These are phyloP conservation scores for Colletotrichum lupini DNA, from an alignment of 2,329 filamentous ascomycete genomes.

Conservation along the genomic window DNA sequence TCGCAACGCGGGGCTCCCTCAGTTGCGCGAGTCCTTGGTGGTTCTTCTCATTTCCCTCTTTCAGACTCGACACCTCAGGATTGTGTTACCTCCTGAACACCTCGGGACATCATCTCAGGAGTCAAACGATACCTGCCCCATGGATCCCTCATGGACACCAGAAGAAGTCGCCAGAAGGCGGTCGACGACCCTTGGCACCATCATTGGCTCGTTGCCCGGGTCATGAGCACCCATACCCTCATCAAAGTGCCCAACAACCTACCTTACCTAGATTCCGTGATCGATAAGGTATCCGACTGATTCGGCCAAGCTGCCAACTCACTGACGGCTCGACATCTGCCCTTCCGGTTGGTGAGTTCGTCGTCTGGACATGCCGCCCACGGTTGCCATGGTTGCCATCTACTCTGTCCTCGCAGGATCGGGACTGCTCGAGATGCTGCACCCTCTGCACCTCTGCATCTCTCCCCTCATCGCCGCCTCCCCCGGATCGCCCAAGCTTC, in stretches of 20 bases:
- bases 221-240: slow-evolving; percentile 2
- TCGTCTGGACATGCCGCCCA: neutral
- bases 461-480: neutral
- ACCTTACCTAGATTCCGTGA: neutral
- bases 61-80: neutral
- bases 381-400: slow-evolving; percentile 16
- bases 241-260: slow-evolving; percentile 8
- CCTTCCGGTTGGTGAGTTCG: slow-evolving; percentile 31
- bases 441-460: neutral
- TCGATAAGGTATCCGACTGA: slow-evolving; percentile 1
- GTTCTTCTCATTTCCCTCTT: slow-evolving; percentile 6
- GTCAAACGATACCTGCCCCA: neutral
- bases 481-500: neutral
- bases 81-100: too few species aligned
- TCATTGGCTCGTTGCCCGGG: slow-evolving; percentile 9
- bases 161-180: slow-evolving; percentile 29
- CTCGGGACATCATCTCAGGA: neutral
- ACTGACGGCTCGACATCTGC: slow-evolving; percentile 27
- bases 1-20: slow-evolving; percentile 28
- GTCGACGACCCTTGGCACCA: neutral
- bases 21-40: neutral
- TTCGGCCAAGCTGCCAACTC: slow-evolving; percentile 30
- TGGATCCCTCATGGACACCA: neutral
- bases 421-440: slow-evolving; percentile 15
- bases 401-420: slow-evolving; percentile 13